A percentile compares a stretch with the other conserved stretches of the same genome.
These are phyloP conservation scores for Spergularia marina DNA, from an alignment of 148 eudicot genomes.

Conservation along the genomic window DNA sequence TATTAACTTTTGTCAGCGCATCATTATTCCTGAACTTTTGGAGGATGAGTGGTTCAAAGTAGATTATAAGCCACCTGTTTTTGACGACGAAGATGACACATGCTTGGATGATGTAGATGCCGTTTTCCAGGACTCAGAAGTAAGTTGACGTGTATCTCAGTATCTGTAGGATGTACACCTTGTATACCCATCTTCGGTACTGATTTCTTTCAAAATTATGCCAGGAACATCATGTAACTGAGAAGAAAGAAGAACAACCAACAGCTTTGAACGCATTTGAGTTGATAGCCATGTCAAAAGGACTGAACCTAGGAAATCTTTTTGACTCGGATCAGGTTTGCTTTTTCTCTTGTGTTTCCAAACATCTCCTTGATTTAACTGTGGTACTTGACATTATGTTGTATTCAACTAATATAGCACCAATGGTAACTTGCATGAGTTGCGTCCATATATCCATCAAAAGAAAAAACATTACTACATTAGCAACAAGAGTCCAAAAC, in stretches of 20 bases:
- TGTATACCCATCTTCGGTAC: not conserved
- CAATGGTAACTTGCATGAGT: not conserved
- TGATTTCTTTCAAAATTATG: not conserved
- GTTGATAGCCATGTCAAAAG: constrained; percentile 91
- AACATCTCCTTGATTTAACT: not conserved
- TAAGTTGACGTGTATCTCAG: constrained; percentile 28
- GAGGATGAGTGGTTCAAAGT: constrained; percentile 84
- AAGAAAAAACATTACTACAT: too few species aligned
- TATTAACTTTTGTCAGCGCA: constrained; percentile 53
- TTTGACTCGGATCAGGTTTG: constrained; percentile 80
- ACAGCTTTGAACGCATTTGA: constrained; percentile 93
- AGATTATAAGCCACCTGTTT: constrained; percentile 70
- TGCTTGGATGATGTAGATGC: constrained; percentile 96
- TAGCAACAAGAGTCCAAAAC: too few species aligned
- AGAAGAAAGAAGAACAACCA: constrained; percentile 78
- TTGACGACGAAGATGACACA: constrained; percentile 68
- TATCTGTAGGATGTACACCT: not conserved
- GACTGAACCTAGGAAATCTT: constrained; percentile 82
- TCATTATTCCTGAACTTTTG: constrained; percentile 68
- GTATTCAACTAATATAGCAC: not conserved
- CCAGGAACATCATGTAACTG: constrained; percentile 87
- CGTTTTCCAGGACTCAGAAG: constrained; percentile 84
- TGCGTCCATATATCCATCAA: too few species aligned
- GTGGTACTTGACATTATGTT: not conserved
- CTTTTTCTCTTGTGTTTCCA: not conserved